These are phyloP conservation scores for Plantago coronopus DNA, from an alignment of 305 asterid genomes.

Conservation along the genomic window DNA sequence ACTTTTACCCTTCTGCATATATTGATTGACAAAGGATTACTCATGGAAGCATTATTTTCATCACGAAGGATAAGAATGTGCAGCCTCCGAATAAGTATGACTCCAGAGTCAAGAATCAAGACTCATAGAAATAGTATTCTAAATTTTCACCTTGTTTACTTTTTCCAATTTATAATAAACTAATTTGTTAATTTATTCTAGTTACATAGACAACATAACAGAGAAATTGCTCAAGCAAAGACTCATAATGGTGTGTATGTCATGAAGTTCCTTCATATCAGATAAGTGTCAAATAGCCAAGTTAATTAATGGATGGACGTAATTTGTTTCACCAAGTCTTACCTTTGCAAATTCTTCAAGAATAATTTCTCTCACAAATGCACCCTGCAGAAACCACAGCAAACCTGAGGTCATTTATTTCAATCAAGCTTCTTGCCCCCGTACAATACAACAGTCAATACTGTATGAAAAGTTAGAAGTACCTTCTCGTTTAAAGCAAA, in stretches of 20 bases:
- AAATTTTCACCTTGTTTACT: conserved; percentile 7
- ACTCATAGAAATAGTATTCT: not conserved
- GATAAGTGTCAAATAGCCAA: no score
- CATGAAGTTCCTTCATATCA: conserved; percentile 14
- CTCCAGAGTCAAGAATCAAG: no score
- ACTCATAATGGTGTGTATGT: not conserved
- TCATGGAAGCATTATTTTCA: conserved; percentile 1
- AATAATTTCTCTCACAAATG: conserved; percentile 75
- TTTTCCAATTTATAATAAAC: no score
- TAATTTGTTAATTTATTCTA: conserved; percentile 1
- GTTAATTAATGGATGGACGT: not conserved
- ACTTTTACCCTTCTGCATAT: not conserved
- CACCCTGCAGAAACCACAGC: conserved; percentile 50
- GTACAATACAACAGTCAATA: conserved; percentile 10
- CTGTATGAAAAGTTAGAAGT: conserved; percentile 20
- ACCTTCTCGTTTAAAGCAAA: conserved; percentile 82
- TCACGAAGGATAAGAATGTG: conserved; percentile 2
- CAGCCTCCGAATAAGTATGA: not conserved
- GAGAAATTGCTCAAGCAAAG: conserved; percentile 10
- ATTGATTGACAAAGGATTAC: not conserved
- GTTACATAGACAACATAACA: conserved; percentile 14
- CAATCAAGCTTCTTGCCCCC: conserved; percentile 14
- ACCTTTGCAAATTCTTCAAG: conserved; percentile 88
- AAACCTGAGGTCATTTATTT: conserved; percentile 13
- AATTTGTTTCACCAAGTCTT: conserved; percentile 8